phyloP scores from a whole-genome alignment of 2,329 filamentous ascomycete genomes.

The Colletotrichum coccodes region DNA sequence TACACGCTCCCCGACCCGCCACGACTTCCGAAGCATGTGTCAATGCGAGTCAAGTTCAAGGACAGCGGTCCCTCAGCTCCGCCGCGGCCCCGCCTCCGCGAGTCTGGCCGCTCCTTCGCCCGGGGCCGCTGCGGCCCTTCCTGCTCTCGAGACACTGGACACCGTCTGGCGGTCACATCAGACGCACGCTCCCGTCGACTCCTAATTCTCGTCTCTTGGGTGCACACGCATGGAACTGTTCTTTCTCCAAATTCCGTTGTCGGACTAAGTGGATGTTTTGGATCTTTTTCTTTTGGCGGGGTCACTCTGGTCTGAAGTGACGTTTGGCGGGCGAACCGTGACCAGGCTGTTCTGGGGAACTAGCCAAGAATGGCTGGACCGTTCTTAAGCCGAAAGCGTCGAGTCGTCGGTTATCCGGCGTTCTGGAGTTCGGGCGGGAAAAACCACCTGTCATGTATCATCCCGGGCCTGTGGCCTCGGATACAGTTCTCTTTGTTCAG shows the following conservation, averaged over 20 bases:
- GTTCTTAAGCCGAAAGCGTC: neutral
- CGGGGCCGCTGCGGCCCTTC: neutral
- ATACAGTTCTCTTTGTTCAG: neutral
- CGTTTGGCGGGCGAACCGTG: neutral
- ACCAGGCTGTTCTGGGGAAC: neutral
- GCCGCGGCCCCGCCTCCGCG: neutral
- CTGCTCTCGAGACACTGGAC: neutral
- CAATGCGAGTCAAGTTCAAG: neutral
- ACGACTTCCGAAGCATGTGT: neutral
- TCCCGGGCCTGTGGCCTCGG: neutral
- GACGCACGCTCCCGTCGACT: neutral
- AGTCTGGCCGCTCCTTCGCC: neutral
- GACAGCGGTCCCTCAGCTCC: neutral
- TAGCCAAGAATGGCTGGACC: conserved; percentile 6
- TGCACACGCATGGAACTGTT: neutral
- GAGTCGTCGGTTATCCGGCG: too few relatives aligned
- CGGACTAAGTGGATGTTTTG: neutral
- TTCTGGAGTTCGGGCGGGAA: neutral
- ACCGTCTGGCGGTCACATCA: too few relatives aligned
- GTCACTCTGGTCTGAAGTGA: neutral
- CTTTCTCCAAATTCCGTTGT: neutral
- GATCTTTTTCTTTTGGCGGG: neutral
- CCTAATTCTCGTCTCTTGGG: neutral
- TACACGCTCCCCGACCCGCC: neutral
- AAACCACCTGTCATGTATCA: neutral